phyloP scores from a whole-genome alignment of 192 early-diverging fungal species.

The Coemansia reversa region DNA sequence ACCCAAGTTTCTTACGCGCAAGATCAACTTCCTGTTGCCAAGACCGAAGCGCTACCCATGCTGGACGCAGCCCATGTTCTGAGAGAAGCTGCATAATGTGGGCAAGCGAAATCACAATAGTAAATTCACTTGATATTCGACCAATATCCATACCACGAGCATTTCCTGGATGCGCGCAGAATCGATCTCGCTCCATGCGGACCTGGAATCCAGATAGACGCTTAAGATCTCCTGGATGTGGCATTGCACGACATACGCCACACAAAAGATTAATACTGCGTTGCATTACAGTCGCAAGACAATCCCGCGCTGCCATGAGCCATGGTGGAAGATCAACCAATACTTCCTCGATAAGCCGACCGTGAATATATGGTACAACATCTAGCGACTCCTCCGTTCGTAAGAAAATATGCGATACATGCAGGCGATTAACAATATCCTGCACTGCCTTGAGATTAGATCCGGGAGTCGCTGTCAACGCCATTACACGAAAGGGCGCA shows the following conservation, averaged over 20 bases:
- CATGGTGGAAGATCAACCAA: conserved; percentile 59
- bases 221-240: conserved; percentile 26
- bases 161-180: conserved; percentile 13
- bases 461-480: conserved; percentile 87
- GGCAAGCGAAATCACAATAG: conserved; percentile 52
- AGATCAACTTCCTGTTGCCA: conserved; percentile 39
- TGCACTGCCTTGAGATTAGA: conserved; percentile 68
- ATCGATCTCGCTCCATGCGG: conserved; percentile 41
- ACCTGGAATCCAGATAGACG: conserved; percentile 35
- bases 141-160: conserved; percentile 16
- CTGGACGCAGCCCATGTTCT: conserved; percentile 49
- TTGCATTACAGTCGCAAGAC: conserved; percentile 52
- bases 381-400: conserved; percentile 88
- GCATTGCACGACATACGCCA: conserved; percentile 41
- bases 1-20: conserved; percentile 26
- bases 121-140: conserved; percentile 57
- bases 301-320: conserved; percentile 49
- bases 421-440: conserved; percentile 70
- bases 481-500: conserved; percentile 71
- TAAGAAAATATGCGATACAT: conserved; percentile 77
- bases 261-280: conserved; percentile 54
- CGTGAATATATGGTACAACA: conserved; percentile 70
- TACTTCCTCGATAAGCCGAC: conserved; percentile 64
- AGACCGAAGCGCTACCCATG: conserved; percentile 34
- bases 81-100: conserved; percentile 54